These are phyloP conservation scores for Nigrospora sphaerica DNA, from an alignment of 2,329 filamentous ascomycete species.

Conservation along the genomic window DNA sequence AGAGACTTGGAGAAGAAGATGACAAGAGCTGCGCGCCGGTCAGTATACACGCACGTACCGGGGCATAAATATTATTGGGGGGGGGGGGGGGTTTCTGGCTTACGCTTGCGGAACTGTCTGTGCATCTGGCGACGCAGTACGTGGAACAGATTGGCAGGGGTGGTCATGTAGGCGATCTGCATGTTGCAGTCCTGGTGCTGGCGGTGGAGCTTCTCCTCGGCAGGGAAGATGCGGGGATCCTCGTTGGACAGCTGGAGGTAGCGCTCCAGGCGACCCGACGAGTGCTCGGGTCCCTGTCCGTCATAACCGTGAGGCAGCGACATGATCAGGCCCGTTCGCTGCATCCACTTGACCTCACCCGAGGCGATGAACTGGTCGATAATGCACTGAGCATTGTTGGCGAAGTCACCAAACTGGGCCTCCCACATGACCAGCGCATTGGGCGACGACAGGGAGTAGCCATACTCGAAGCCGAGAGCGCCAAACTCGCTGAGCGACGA, in stretches of 20 bases:
- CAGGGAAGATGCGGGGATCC: constrained; percentile 88
- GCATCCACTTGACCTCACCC: constrained; percentile 97
- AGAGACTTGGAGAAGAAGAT: constrained; percentile 99
- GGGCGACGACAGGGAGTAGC: constrained; percentile 93
- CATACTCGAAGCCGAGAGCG: constrained; percentile 94
- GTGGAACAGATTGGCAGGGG: constrained; percentile 93
- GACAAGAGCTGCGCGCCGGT: constrained; percentile 60
- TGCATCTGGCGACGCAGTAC: constrained; percentile 95
- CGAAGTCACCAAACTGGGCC: constrained; percentile 98
- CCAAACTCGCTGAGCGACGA: constrained; percentile 70
- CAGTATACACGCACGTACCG: constrained; percentile 10
- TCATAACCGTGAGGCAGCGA: constrained; percentile 97
- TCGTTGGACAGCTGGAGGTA: constrained; percentile 97
- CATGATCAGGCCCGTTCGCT: constrained; percentile 93
- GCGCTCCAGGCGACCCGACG: constrained; percentile 92
- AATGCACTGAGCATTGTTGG: constrained; percentile 98
- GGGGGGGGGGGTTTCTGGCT: constrained; percentile 29
- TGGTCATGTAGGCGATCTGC: constrained; percentile 97
- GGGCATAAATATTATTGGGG: constrained; percentile 10
- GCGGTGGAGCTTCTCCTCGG: constrained; percentile 80
- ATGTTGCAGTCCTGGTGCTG: constrained; percentile 99
- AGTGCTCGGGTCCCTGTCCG: constrained; percentile 96
- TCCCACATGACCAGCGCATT: constrained; percentile 99
- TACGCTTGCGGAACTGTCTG: constrained; percentile 98
- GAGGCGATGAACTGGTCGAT: constrained; percentile 99